A percentile compares a stretch with the other conserved stretches of the same genome.
These are phyloP conservation scores for Massarina eburnea DNA, from an alignment of 2,329 filamentous ascomycete species.

Conservation along the genomic window DNA sequence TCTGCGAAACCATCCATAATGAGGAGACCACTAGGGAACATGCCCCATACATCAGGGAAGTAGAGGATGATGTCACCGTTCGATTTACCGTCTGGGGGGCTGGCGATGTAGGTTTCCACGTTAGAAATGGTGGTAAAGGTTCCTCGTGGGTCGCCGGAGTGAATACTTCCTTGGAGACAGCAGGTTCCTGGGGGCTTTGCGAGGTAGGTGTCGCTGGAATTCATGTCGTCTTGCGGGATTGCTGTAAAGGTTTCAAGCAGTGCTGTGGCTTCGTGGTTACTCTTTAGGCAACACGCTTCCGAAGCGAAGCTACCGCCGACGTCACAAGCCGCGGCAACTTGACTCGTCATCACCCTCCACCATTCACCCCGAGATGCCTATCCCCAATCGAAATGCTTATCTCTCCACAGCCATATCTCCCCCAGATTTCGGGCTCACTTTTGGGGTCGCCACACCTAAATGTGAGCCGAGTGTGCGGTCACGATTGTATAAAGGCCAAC, in stretches of 20 bases:
- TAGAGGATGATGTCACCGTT: conserved; percentile 51
- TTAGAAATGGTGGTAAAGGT: conserved; percentile 35
- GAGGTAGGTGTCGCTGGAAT: conserved; percentile 11
- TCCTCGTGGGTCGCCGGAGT: conserved; percentile 44
- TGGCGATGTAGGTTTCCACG: conserved; percentile 45
- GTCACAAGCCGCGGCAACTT: not conserved
- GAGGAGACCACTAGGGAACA: conserved; percentile 48
- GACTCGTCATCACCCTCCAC: too few species aligned
- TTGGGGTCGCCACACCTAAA: too few species aligned
- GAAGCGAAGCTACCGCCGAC: too few species aligned
- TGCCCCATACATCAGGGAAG: conserved; percentile 51
- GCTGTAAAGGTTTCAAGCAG: too few species aligned
- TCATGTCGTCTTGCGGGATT: conserved; percentile 3
- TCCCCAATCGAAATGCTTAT: too few species aligned
- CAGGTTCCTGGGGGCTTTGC: conserved; percentile 42
- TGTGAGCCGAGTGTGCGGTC: too few species aligned
- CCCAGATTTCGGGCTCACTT: too few species aligned
- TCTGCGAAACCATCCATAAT: conserved; percentile 53
- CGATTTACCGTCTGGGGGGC: conserved; percentile 24
- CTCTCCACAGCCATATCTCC: too few species aligned
- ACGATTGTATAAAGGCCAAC: too few species aligned
- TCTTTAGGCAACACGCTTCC: too few species aligned
- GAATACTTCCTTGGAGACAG: conserved; percentile 45
- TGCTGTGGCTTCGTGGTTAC: too few species aligned
- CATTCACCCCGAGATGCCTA: too few species aligned